These are phyloP conservation scores for Colletotrichum plurivorum DNA, from an alignment of 2,329 filamentous ascomycete genomes.

Conservation along the genomic window DNA sequence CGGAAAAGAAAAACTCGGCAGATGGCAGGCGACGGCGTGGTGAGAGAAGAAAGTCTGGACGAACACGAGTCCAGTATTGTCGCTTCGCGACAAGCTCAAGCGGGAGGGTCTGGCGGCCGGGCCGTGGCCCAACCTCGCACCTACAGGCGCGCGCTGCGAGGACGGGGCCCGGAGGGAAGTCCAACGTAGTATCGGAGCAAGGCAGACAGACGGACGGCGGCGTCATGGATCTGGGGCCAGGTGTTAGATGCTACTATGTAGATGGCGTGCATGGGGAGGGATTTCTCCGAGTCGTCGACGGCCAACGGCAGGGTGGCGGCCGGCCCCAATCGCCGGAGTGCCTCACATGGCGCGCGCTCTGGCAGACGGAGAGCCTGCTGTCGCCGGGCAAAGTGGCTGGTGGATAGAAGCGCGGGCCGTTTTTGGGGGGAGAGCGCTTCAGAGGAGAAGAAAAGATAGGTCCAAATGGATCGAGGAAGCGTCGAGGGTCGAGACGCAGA, in stretches of 20 bases:
- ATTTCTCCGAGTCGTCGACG: constrained; percentile 29
- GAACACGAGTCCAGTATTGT: background rate
- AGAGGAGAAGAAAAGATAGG: constrained; percentile 27
- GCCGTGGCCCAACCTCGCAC: constrained; percentile 22
- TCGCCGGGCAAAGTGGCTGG: constrained; percentile 20
- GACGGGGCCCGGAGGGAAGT: constrained; percentile 5
- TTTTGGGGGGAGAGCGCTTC: constrained; percentile 32
- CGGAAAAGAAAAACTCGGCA: background rate
- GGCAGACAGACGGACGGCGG: constrained; percentile 4
- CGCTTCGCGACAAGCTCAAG: constrained; percentile 1
- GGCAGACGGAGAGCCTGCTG: constrained; percentile 3
- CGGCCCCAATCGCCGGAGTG: constrained; percentile 23
- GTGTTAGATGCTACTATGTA: background rate
- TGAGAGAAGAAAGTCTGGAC: background rate
- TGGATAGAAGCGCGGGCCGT: constrained; percentile 7
- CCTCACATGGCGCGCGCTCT: constrained; percentile 41
- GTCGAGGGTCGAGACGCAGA: constrained; percentile 36
- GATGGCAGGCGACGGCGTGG: background rate
- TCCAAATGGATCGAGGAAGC: constrained; percentile 16
- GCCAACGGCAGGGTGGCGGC: constrained; percentile 20
- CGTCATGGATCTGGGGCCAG: background rate
- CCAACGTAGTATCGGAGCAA: constrained; percentile 10
- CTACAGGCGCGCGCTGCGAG: constrained; percentile 37
- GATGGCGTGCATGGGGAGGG: constrained; percentile 22
- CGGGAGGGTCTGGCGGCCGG: constrained; percentile 21